Percentiles rank a stretch among this genome's conserved stretches.
Evolutionary conservation across 2,329 filamentous ascomycete species (phyloP).

Genomic region (Diaporthe velutina): DNA sequence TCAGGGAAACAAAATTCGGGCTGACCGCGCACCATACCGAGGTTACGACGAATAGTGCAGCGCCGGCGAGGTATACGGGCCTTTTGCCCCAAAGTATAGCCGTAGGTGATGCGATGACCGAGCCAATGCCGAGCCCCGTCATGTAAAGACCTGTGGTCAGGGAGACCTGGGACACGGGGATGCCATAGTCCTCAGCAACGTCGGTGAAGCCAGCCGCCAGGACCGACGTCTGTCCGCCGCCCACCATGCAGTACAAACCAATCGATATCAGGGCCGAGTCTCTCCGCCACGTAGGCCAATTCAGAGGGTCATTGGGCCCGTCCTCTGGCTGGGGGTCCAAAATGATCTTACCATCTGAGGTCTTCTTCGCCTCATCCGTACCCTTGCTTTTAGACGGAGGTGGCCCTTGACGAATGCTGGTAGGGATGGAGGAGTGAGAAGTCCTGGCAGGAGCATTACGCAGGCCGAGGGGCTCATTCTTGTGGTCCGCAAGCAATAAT

Average conservation of each 20-base stretch:
- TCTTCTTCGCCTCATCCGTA: conserved; percentile 70
- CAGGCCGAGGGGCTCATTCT: conserved; percentile 71
- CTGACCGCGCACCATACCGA: conserved; percentile 90
- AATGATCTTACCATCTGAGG: conserved; percentile 85
- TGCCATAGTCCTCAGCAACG: conserved; percentile 74
- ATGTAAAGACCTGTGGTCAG: conserved; percentile 94
- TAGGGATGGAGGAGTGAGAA: conserved; percentile 69
- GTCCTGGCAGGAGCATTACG: conserved; percentile 68
- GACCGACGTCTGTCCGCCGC: conserved; percentile 91
- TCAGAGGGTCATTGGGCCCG: conserved; percentile 89
- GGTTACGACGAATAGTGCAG: conserved; percentile 81
- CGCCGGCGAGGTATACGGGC: conserved; percentile 85
- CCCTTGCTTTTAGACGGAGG: conserved; percentile 45
- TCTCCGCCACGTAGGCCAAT: conserved; percentile 87
- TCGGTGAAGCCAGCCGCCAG: conserved; percentile 91
- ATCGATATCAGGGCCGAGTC: conserved; percentile 85
- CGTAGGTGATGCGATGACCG: conserved; percentile 86
- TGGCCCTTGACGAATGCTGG: conserved; percentile 53
- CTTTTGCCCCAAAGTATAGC: conserved; percentile 93
- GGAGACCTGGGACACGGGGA: conserved; percentile 80
- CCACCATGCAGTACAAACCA: conserved; percentile 93
- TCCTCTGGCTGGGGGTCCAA: conserved; percentile 94
- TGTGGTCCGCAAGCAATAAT: conserved; percentile 65
- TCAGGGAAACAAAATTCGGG: conserved; percentile 82
- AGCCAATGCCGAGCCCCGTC: conserved; percentile 90